These are phyloP conservation scores for Cystofilobasidium macerans DNA, from an alignment of 768 basidiomycete species.

Conservation along the genomic window DNA sequence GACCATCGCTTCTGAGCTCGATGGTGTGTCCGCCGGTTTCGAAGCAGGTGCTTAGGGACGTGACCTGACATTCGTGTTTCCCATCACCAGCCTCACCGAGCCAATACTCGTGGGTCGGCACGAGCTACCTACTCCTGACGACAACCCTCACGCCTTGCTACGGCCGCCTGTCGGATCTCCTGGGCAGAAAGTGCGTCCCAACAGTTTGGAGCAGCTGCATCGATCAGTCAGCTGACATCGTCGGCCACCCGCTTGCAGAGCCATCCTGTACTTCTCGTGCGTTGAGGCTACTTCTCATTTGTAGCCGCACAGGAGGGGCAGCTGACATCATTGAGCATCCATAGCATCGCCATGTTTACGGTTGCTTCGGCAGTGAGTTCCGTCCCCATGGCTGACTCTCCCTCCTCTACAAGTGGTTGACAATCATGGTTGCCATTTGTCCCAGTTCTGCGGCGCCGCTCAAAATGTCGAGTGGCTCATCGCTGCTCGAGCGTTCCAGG, in stretches of 20 bases:
- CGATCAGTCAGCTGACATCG: too few species aligned
- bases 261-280: too few species aligned
- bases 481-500: slow-evolving; percentile 64
- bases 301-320: too few species aligned
- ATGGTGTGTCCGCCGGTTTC: not conserved
- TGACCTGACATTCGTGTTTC: too few species aligned
- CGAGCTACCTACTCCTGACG: slow-evolving; percentile 9
- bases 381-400: not conserved
- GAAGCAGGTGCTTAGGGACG: not conserved
- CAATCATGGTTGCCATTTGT: too few species aligned
- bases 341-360: slow-evolving; percentile 34
- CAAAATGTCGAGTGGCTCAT: slow-evolving; percentile 70
- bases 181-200: slow-evolving; percentile 22
- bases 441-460: slow-evolving; percentile 58
- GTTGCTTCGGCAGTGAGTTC: slow-evolving; percentile 40
- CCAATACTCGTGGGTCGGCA: slow-evolving; percentile 12
- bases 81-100: not conserved
- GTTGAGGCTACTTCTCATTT: slow-evolving; percentile 2
- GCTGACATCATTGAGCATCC: too few species aligned
- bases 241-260: too few species aligned
- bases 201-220: too few species aligned
- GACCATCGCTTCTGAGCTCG: not conserved
- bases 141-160: slow-evolving; percentile 17
- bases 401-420: too few species aligned
- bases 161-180: too few species aligned